Base-by-base conservation (phyloP, 2,329 filamentous ascomycete species). In the Emmonsiellopsis sp. region DNA sequence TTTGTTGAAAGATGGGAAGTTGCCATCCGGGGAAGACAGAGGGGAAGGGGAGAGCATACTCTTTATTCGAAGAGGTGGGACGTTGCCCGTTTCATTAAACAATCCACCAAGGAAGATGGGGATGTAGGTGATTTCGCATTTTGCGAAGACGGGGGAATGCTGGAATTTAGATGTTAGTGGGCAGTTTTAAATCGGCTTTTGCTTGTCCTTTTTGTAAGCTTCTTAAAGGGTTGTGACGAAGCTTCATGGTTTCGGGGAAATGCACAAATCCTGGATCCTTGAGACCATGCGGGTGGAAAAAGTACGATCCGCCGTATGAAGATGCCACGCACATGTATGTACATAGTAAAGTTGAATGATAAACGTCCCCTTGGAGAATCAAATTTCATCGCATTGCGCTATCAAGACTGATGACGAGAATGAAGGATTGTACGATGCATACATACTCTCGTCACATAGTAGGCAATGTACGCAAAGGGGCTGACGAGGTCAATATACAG, bases 381-480 rank as follows among this genome's bases (percentile, higher is more conserved):
- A 3, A n/a, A n/a, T 38, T 9, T 38, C 9, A 38, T 37, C 34
- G 34, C 11, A 37, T 37, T 37, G 34, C 34, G n/a, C n/a, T n/a
- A n/a, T 26, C 20, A 26, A 26, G 20, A 26, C 20, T 26, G 20
- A 26, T 26, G 20, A 26, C 9, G 26, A 31, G 26, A 20, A 10
- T 53, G 38, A 16, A 47, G 35, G 30, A 51, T 15, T 26, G 34
- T 34, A 30, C 11, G 42, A n/a, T 43, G 51, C 9, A 43, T 7
- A 65, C 76, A 58, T 69, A 81, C 80, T 63, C 73, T 70, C 31
- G 79, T 64, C 35, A 81, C 66, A 60, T 79, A 75, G 63, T 81
- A 84, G 2, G 77, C 81, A 53, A 82, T 71, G 59, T 83, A 84
- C 1, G 73, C 78, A 64, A 84, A 84, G 0, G 81, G 81, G 55